Conservation (phyloP, 1,284 basidiomycete species). For the Microbotryomycetes sp. region DNA sequence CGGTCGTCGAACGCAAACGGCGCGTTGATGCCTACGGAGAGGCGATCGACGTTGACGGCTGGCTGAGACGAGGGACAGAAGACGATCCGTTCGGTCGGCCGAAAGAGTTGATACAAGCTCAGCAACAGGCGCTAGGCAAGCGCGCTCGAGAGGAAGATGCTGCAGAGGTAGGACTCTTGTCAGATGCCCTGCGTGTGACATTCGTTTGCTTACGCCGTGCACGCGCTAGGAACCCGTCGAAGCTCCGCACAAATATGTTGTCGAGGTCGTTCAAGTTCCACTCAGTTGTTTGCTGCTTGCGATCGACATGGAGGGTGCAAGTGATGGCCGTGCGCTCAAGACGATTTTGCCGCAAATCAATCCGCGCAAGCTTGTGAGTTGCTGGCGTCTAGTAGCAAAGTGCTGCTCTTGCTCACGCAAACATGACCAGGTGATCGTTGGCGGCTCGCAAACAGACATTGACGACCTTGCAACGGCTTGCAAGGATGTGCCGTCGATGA, state of each 20-base stretch:
- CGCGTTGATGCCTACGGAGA: constrained; percentile 94
- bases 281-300: constrained; percentile 78
- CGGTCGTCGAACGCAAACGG: constrained; percentile 85
- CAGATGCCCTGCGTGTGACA: constrained; percentile 3
- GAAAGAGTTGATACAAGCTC: neutral
- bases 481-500: constrained; percentile 69
- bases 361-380: constrained; percentile 78
- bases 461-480: constrained; percentile 69
- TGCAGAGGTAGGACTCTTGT: neutral
- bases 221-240: constrained; percentile 48
- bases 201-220: no score
- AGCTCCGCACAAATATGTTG: constrained; percentile 84
- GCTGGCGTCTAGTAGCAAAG: neutral
- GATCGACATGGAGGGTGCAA: constrained; percentile 90
- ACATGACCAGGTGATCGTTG: constrained; percentile 67
- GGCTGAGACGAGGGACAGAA: constrained; percentile 75
- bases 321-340: constrained; percentile 93
- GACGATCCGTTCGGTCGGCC: constrained; percentile 39
- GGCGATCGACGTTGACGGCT: constrained; percentile 85
- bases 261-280: constrained; percentile 63
- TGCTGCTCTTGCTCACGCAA: neutral
- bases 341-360: constrained; percentile 94
- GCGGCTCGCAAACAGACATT: constrained; percentile 61
- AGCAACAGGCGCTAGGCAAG: neutral
- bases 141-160: neutral